Base-by-base conservation (phyloP, 306 rosid species). In the Castanea sativa region DNA sequence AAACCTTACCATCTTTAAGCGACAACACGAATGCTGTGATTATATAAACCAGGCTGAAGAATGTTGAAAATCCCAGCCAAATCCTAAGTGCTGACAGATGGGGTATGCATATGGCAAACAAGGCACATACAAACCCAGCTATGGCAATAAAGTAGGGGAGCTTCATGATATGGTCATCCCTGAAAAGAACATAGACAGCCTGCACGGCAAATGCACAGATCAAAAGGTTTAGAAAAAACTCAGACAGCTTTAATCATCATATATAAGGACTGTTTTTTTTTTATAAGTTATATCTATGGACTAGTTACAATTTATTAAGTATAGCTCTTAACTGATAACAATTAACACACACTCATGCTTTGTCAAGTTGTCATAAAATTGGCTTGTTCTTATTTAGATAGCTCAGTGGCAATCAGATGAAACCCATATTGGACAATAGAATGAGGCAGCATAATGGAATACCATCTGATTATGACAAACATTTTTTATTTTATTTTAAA, bases 41-140 rank as follows among this genome's bases (percentile, higher is more conserved):
- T 69, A 92, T 91, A 32, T 95, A 95, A 7, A 87, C 79, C 4
- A 91, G 64, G 85, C 97, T 93, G 84, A 93, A 88, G 78, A 93
- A 72, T 6, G 98, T 93, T 25, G 99, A 95, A 86, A 95, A 81
- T 88, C 91, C 97, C 45, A 95, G 82, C 99, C 99, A 95, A 83
- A 85, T 15, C 85, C 96, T 86, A 30, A 95, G 96, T 53, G 99
- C 99, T 3, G 99, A 95, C 65, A 95, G 87, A 85, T 95, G 99
- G 5, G 99, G 99, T 84, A 89, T 95, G 25, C 93, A 84, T 13
- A 95, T 87, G 53, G 99, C 98, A 88, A 95, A 95, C 73, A 91
- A 58, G 33, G 90, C 94, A 77, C 98, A 95, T 35, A 86, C 92
- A 76, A 92, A 68, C 64, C 99, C 99, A 52, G 96, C 89, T 59